Percentiles rank a stretch among this genome's conserved stretches.
These are phyloP conservation scores for Thalassiosira allenii DNA, from an alignment of 352 stramenopile genomes.

Conservation along the genomic window DNA sequence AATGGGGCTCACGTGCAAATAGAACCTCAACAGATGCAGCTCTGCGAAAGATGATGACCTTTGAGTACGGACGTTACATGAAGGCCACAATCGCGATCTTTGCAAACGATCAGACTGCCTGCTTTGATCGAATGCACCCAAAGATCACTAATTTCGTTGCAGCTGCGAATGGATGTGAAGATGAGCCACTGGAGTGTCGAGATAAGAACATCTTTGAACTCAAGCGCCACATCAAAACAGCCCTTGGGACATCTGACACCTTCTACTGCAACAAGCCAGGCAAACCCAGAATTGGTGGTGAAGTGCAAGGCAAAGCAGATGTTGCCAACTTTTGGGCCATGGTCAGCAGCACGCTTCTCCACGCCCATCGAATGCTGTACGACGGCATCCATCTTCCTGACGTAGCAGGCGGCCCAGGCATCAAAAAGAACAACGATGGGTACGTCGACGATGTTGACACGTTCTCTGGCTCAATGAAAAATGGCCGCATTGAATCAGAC, in stretches of 20 bases:
- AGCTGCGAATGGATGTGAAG: background rate
- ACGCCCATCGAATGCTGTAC: slow-evolving; percentile 3
- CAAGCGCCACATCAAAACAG: slow-evolving; percentile 11
- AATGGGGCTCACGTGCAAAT: slow-evolving; percentile 7
- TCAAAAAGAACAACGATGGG: slow-evolving; percentile 11
- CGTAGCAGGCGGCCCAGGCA: background rate
- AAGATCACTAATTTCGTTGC: background rate
- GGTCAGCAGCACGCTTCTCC: slow-evolving; percentile 11
- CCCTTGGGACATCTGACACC: background rate
- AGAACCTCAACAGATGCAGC: background rate
- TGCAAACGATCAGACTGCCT: background rate
- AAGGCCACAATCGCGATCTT: slow-evolving; percentile 24
- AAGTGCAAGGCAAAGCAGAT: slow-evolving; percentile 44
- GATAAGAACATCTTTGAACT: background rate
- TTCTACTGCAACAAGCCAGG: background rate
- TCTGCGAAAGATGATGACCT: slow-evolving; percentile 6
- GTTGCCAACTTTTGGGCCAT: background rate
- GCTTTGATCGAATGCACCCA: slow-evolving; percentile 11
- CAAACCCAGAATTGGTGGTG: slow-evolving; percentile 3
- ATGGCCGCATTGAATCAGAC: background rate
- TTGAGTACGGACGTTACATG: slow-evolving; percentile 24
- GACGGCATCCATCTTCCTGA: background rate
- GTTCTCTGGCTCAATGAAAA: background rate
- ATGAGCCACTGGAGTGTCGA: background rate
- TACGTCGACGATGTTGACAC: slow-evolving; percentile 41